Base-by-base conservation (phyloP, 352 stramenopile genomes). In the Phytophthora constricta region DNA sequence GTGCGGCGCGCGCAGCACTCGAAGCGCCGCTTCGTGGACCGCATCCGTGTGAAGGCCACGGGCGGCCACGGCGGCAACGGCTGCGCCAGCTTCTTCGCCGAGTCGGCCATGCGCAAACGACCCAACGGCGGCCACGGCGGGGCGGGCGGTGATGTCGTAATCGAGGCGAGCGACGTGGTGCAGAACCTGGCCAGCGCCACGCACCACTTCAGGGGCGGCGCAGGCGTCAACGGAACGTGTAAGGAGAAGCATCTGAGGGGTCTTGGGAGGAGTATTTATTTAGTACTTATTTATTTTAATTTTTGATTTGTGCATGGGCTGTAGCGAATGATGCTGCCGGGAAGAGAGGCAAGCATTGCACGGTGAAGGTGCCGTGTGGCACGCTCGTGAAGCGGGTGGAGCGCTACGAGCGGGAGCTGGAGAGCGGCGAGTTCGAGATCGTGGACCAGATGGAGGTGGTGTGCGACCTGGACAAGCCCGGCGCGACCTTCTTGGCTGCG, bases 1-100 rank as follows among this genome's bases (percentile, higher is more conserved):
- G 70, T 96, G 51, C 86, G 83, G 33, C 87, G 87, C 49, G 84
- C 85, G 54, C 86, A 95, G 72, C 88, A 95, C 74, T 91, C 86
- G 28, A 96, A 95, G 82, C 86, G 87, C 14, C 90, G 92, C 65
- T 97, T 97, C 57, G 87, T 97, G 33, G 90, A 97, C 72, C 85
- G 88, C 69, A 94, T 97, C 59, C 83, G 90, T 42, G 89, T 97
- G 49, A 93, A 94, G 46, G 87, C 89, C n/a, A 96, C 85, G 1
- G 90, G 89, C 9, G 90, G 90, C 13, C 86, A 96, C 55, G 90
- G 90, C 33, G 90, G 90, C 65, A 96, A 97, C 64, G 90, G 90
- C 39, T 97, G 90, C 68, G 74, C 82, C 57, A 96, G 89, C 53
- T 96, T 95, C 54, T 90, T 95, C 73, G 84, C 84, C 86, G 81